phyloP scores from a whole-genome alignment of 2,329 filamentous ascomycete species.

The Trichoderma guizhouense region DNA sequence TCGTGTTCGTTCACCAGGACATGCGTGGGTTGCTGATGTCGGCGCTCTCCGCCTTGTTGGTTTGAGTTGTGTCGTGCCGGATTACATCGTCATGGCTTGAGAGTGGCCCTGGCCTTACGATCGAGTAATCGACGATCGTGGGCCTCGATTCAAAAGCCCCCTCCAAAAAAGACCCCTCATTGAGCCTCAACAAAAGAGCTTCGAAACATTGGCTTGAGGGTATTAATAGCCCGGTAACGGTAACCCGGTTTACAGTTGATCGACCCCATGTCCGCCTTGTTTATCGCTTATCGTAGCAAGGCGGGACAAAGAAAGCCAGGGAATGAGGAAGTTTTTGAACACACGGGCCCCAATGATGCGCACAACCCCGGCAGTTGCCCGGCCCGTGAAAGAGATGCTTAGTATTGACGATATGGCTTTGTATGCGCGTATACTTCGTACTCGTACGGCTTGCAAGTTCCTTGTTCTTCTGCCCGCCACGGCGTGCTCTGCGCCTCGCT shows the following conservation, averaged over 20 bases:
- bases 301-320: not conserved
- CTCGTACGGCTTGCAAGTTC: no score
- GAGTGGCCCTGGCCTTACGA: not conserved
- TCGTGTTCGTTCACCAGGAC: not conserved
- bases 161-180: not conserved
- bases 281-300: not conserved
- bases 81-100: not conserved
- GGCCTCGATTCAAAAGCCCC: not conserved
- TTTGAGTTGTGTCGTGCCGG: not conserved
- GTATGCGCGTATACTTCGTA: not conserved
- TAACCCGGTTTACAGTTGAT: not conserved
- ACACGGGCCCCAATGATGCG: not conserved
- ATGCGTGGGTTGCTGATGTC: not conserved
- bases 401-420: not conserved
- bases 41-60: not conserved
- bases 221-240: not conserved
- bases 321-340: not conserved
- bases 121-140: not conserved
- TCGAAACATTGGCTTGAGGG: not conserved
- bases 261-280: not conserved
- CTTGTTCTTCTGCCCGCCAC: no score
- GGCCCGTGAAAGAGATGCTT: not conserved
- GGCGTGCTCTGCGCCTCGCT: not conserved
- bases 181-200: not conserved
- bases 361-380: not conserved